phyloP scores from a whole-genome alignment of 805 yeast species.

The Spathaspora girioi region DNA sequence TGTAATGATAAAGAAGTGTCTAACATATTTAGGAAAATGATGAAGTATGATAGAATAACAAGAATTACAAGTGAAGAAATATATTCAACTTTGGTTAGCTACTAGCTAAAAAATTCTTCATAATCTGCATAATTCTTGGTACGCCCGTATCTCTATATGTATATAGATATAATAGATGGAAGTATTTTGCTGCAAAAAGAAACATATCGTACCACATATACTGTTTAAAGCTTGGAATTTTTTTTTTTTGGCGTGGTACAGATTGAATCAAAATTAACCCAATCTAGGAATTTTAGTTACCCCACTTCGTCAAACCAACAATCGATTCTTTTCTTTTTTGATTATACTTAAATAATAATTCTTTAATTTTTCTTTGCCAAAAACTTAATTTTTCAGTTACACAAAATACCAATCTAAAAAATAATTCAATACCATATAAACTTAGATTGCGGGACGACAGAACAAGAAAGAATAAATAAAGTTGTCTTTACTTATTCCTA shows the following conservation, averaged over 20 bases:
- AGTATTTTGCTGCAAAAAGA: not conserved
- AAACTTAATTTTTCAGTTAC: not conserved
- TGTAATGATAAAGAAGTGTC: slow-evolving; percentile 14
- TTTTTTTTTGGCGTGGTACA: not conserved
- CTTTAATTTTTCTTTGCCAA: not conserved
- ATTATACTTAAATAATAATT: too few relatives aligned
- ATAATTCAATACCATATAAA: too few relatives aligned
- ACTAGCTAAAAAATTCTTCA: not conserved
- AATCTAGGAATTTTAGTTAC: not conserved
- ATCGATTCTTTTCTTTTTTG: too few relatives aligned
- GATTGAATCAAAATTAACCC: not conserved
- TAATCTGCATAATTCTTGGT: not conserved
- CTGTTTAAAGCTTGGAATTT: not conserved
- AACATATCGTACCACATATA: not conserved
- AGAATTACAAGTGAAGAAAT: slow-evolving; percentile 13
- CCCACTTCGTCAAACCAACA: not conserved
- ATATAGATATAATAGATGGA: not conserved
- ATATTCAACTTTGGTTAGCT: not conserved
- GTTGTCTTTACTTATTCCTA: not conserved
- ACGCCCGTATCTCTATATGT: not conserved
- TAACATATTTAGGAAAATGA: slow-evolving; percentile 39
- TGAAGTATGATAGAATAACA: slow-evolving; percentile 31
- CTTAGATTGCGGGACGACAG: not conserved
- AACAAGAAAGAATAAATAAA: not conserved
- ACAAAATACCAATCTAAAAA: too few relatives aligned